Evolutionary conservation across 2,329 filamentous ascomycete genomes (phyloP).

Genomic region (Stenocarpella maydis): DNA sequence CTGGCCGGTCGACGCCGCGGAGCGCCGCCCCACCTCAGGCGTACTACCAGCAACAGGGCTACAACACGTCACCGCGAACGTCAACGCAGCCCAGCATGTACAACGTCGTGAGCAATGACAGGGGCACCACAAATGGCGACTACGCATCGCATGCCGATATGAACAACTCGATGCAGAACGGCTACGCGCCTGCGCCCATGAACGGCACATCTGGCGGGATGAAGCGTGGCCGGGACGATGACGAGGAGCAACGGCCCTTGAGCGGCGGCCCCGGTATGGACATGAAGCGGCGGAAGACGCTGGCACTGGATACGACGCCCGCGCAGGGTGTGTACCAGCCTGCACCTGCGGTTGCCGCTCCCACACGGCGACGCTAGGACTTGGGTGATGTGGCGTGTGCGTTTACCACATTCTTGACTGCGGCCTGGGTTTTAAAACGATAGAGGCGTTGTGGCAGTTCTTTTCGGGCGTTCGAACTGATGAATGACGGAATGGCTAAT

Average conservation of each 20-base stretch:
- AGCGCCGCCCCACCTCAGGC: constrained; percentile 77
- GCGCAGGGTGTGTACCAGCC: constrained; percentile 43
- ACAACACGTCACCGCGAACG: constrained; percentile 80
- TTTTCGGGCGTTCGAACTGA: constrained; percentile 26
- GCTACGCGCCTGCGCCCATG: constrained; percentile 69
- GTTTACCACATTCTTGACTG: constrained; percentile 22
- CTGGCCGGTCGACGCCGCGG: constrained; percentile 85
- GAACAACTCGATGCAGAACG: constrained; percentile 62
- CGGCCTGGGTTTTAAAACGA: constrained; percentile 25
- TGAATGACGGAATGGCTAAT: constrained; percentile 35
- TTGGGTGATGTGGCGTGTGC: background rate
- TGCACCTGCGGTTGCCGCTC: constrained; percentile 41
- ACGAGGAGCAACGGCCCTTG: constrained; percentile 49
- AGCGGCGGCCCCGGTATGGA: constrained; percentile 43
- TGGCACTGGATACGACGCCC: constrained; percentile 43
- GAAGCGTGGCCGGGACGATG: constrained; percentile 54
- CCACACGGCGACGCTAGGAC: constrained; percentile 33
- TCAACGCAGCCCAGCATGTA: constrained; percentile 82
- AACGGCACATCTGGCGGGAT: constrained; percentile 64
- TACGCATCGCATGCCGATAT: constrained; percentile 74
- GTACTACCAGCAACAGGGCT: constrained; percentile 77
- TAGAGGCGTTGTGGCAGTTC: constrained; percentile 35
- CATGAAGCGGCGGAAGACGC: constrained; percentile 48
- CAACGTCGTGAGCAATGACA: constrained; percentile 86
- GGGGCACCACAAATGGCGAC: constrained; percentile 71